Evolutionary conservation across 768 basidiomycete species (phyloP).

Genomic region (Roridomyces roridus): DNA sequence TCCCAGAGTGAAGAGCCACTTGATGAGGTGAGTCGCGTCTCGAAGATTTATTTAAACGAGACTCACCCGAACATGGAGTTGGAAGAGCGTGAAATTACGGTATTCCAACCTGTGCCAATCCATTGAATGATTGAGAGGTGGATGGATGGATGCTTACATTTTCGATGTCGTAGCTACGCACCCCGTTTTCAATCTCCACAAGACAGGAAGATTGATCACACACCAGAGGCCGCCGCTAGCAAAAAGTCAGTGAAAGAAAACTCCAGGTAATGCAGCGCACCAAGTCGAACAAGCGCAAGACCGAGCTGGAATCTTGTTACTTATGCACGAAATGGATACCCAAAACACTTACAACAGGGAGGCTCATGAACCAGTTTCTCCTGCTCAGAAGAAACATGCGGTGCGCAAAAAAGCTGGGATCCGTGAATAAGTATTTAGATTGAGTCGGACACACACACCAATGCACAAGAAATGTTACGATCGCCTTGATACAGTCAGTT

Average conservation of each 20-base stretch:
- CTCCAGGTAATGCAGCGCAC: conserved; percentile 7
- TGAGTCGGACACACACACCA: conserved; percentile 33
- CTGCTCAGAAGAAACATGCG: conserved; percentile 40
- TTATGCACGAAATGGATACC: not conserved
- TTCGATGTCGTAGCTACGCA: conserved; percentile 31
- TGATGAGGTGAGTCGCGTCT: no score
- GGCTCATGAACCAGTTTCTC: conserved; percentile 27
- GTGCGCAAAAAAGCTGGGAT: conserved; percentile 39
- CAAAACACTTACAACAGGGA: conserved; percentile 26
- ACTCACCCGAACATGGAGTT: not conserved
- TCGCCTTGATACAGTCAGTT: conserved; percentile 30
- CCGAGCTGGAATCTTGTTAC: conserved; percentile 14
- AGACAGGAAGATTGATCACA: not conserved
- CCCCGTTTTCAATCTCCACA: not conserved
- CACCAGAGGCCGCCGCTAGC: conserved; percentile 28
- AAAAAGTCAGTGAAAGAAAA: not conserved
- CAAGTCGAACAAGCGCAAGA: conserved; percentile 29
- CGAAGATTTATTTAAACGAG: no score
- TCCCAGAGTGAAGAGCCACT: conserved; percentile 60
- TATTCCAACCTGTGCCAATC: no score
- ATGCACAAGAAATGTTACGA: conserved; percentile 49
- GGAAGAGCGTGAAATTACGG: not conserved
- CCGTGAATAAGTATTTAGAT: no score
- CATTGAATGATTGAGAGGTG: no score
- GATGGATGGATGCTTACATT: no score